Conservation (phyloP, 176 grass and related monocot genomes). For the Ampelocalamus luodianensis region DNA sequence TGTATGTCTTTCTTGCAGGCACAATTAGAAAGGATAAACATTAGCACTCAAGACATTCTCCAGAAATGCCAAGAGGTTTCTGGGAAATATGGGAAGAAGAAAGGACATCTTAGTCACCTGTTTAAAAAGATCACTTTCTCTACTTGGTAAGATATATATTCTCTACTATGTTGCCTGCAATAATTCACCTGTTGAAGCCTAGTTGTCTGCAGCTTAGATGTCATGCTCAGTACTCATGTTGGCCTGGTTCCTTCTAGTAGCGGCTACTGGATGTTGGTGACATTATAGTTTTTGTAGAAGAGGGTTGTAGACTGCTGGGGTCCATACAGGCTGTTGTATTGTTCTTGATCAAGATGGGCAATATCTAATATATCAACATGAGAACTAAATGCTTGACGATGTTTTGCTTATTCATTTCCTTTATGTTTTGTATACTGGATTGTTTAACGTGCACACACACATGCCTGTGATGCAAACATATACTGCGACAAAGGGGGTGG, state of each 20-base stretch:
- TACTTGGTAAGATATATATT: slow-evolving; percentile 52
- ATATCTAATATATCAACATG: slow-evolving; percentile 26
- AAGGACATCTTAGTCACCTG: slow-evolving; percentile 70
- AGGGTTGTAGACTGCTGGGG: slow-evolving; percentile 6
- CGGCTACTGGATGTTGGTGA: slow-evolving; percentile 7
- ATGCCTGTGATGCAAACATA: slow-evolving; percentile 1
- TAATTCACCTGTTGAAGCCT: background rate
- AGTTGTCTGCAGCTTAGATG: slow-evolving; percentile 8
- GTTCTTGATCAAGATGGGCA: background rate
- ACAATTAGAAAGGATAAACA: slow-evolving; percentile 69
- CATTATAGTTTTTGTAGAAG: slow-evolving; percentile 12
- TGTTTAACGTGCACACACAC: background rate
- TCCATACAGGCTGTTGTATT: slow-evolving; percentile 15
- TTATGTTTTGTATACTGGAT: slow-evolving; percentile 1
- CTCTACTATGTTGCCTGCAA: background rate
- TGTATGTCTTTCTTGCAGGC: slow-evolving; percentile 52
- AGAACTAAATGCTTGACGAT: background rate
- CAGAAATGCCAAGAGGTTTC: slow-evolving; percentile 70
- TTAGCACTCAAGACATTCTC: slow-evolving; percentile 67
- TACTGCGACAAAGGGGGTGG: background rate
- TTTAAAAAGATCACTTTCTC: slow-evolving; percentile 72
- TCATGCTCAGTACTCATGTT: slow-evolving; percentile 13
- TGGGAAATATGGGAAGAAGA: slow-evolving; percentile 73
- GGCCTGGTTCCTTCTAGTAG: background rate
- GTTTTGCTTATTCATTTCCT: background rate